Evolutionary conservation across 2,329 filamentous ascomycete species (phyloP), one percentile per base, ranked within the genome.

Genomic region (Eutypella sp.): DNA sequence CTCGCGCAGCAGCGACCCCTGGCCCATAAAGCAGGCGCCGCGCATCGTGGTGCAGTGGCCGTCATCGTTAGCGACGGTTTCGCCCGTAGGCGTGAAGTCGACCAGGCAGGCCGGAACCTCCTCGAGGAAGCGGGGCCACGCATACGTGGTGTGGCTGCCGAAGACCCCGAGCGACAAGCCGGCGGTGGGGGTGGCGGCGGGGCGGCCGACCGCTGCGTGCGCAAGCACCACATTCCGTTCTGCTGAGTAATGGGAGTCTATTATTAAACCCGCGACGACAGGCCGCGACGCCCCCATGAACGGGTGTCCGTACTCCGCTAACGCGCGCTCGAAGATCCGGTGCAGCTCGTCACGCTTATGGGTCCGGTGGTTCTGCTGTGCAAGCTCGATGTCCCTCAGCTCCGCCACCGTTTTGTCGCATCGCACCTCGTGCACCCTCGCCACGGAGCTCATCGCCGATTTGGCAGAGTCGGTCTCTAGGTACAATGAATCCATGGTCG

Each of bases 1-100:
- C 62, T 88, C 83, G 56, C 87, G 84, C 23, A 89, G 65, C 63
- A 89, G 84, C 16, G 84, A 83, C 2, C 84, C 84, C 55, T 88
- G 85, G 8, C 84, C 71, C 55, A 73, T 60, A 5, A 67, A 64
- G 47, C 72, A 75, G 6, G 71, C 69, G 46, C 69, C 67, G 63
- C 70, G 70, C 58, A 73, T 67, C 16, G 65, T 67, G 1, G 49
- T 53, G 46, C 70, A 73, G 47, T 72, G 64, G 20, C 62, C 61
- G 40, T 70, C 70, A 43, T 72, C 67, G 46, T 72, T 67, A 0
- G 64, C 67, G 2, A 71, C 64, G 0, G 59, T 60, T 23, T 65
- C 59, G 0, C 70, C 72, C 0, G 69, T 64, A 1, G 52, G 19
- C 2, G 60, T 56, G 7, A 49, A 53, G 42, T 75, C 71, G 1